Evolutionary conservation across 305 asterid genomes (phyloP).

Genomic region (Lippia alba): DNA sequence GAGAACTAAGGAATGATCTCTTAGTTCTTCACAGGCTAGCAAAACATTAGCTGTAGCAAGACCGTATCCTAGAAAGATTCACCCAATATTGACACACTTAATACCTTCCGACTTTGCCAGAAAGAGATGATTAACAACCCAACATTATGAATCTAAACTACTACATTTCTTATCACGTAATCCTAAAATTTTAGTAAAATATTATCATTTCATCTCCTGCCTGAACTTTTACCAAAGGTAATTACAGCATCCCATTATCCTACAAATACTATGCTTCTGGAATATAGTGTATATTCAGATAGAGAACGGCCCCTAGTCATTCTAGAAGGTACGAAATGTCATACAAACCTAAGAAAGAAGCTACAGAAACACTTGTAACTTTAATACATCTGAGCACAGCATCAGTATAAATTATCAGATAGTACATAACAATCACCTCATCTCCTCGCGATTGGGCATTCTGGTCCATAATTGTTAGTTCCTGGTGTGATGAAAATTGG

Average conservation of each 20-base stretch:
- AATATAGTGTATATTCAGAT: not conserved
- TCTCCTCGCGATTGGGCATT: slow-evolving; percentile 88
- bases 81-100: not conserved
- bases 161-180: not conserved
- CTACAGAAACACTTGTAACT: slow-evolving; percentile 15
- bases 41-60: not conserved
- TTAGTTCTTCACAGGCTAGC: not conserved
- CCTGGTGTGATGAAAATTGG: slow-evolving; percentile 98
- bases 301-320: not conserved
- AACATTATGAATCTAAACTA: too few relatives aligned
- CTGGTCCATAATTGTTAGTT: slow-evolving; percentile 91
- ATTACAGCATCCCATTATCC: slow-evolving; percentile 14
- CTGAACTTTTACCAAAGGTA: not conserved
- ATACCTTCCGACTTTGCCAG: slow-evolving; percentile 3
- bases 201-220: not conserved
- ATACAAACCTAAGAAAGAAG: slow-evolving; percentile 22
- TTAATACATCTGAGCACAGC: slow-evolving; percentile 17
- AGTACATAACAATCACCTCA: slow-evolving; percentile 66
- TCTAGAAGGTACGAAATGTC: not conserved
- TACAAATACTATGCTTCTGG: slow-evolving; percentile 1
- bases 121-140: slow-evolving; percentile 13
- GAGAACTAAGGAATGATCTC: not conserved
- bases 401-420: slow-evolving; percentile 25
- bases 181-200: not conserved
- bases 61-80: not conserved